A percentile compares a stretch with the other conserved stretches of the same genome.
Evolutionary conservation across 768 basidiomycete genomes (phyloP).

Genomic region (Russula emetica): DNA sequence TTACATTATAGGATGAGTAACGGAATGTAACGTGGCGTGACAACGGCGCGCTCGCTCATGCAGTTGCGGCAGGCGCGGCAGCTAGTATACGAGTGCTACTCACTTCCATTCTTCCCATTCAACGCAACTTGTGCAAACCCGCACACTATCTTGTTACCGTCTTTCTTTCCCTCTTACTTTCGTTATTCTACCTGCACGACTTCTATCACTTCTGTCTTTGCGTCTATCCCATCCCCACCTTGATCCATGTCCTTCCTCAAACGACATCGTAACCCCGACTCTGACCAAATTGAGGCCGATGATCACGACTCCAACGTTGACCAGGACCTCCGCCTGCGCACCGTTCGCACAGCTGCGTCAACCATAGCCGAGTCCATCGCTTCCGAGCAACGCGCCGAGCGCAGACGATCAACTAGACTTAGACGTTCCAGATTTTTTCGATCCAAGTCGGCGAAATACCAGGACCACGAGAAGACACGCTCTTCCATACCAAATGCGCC

Average conservation of each 20-base stretch:
- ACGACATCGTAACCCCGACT: slow-evolving; percentile 18
- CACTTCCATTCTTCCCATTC: background rate
- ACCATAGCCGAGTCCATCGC: slow-evolving; percentile 84
- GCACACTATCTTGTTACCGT: slow-evolving; percentile 6
- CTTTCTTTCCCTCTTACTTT: background rate
- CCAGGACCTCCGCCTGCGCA: slow-evolving; percentile 80
- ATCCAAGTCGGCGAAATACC: slow-evolving; percentile 39
- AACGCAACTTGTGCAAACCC: background rate
- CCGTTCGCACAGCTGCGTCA: slow-evolving; percentile 89
- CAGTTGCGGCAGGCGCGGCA: too few relatives aligned
- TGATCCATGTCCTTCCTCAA: slow-evolving; percentile 24
- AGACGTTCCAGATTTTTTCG: slow-evolving; percentile 58
- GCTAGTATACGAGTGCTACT: background rate
- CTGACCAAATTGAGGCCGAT: slow-evolving; percentile 44
- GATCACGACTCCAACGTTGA: slow-evolving; percentile 70
- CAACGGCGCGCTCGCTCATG: background rate
- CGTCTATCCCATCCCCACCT: background rate
- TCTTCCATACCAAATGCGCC: slow-evolving; percentile 33
- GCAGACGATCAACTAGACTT: slow-evolving; percentile 46
- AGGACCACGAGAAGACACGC: slow-evolving; percentile 34
- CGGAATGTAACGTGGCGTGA: background rate
- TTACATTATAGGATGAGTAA: background rate
- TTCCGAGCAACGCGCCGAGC: slow-evolving; percentile 65
- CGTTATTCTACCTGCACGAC: background rate
- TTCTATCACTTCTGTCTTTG: background rate